A percentile compares a stretch with the other conserved stretches of the same genome.
Evolutionary conservation across 2,329 filamentous ascomycete genomes (phyloP).

Genomic region (Aspergillus candidus): DNA sequence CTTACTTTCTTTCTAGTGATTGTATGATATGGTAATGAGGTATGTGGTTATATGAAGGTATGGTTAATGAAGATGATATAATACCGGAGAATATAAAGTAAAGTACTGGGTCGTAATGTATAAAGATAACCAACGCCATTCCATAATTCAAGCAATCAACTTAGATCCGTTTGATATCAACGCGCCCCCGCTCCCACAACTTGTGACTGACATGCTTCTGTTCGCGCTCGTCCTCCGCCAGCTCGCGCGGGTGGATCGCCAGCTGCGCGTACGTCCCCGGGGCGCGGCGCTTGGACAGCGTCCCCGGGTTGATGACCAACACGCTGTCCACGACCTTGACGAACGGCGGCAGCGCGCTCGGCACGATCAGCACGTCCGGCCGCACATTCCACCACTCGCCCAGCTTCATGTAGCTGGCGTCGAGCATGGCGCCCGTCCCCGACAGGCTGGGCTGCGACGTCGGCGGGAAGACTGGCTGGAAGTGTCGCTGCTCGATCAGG

Average conservation of each 20-base stretch:
- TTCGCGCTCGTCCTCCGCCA: constrained; percentile 54
- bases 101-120: constrained; percentile 14
- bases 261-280: constrained; percentile 82
- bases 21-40: neutral
- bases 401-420: constrained; percentile 77
- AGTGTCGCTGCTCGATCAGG: constrained; percentile 83
- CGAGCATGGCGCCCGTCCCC: constrained; percentile 70
- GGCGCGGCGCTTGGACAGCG: constrained; percentile 74
- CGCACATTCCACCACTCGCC: constrained; percentile 83
- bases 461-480: constrained; percentile 82
- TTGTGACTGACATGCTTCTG: constrained; percentile 62
- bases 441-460: constrained; percentile 62
- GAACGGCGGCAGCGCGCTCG: constrained; percentile 78
- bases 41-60: constrained; percentile 3
- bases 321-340: constrained; percentile 90
- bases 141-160: constrained; percentile 9
- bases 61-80: neutral
- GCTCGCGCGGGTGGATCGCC: constrained; percentile 60
- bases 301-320: constrained; percentile 83
- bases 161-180: constrained; percentile 78
- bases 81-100: neutral
- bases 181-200: constrained; percentile 73
- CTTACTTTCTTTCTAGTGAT: neutral
- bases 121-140: constrained; percentile 8
- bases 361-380: constrained; percentile 78